These are phyloP conservation scores for Pseudopithomyces maydicus DNA, from an alignment of 2,329 filamentous ascomycete species.

Conservation along the genomic window DNA sequence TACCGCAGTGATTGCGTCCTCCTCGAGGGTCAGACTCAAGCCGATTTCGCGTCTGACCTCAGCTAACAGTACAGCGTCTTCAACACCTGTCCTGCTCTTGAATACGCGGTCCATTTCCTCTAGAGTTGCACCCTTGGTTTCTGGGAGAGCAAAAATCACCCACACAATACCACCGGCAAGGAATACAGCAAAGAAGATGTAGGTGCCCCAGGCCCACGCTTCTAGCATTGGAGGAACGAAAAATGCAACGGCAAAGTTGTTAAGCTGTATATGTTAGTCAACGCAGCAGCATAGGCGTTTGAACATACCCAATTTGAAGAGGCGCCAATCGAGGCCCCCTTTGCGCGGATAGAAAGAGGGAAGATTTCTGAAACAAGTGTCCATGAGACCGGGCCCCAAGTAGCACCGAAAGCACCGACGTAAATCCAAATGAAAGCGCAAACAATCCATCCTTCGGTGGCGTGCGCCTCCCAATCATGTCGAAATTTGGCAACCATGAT, in stretches of 20 bases:
- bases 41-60: slow-evolving; percentile 32
- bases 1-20: slow-evolving; percentile 26
- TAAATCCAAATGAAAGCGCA: slow-evolving; percentile 40
- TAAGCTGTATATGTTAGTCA: slow-evolving; percentile 19
- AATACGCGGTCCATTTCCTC: slow-evolving; percentile 40
- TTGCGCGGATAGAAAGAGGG: slow-evolving; percentile 43
- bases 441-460: slow-evolving; percentile 32
- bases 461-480: slow-evolving; percentile 28
- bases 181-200: slow-evolving; percentile 46
- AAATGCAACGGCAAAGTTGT: slow-evolving; percentile 47
- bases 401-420: slow-evolving; percentile 33
- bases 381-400: slow-evolving; percentile 37
- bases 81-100: slow-evolving; percentile 27
- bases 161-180: slow-evolving; percentile 28
- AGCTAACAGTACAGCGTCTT: slow-evolving; percentile 33
- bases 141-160: slow-evolving; percentile 32
- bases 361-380: slow-evolving; percentile 41
- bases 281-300: background rate
- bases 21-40: slow-evolving; percentile 26
- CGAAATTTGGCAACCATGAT: slow-evolving; percentile 35
- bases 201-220: slow-evolving; percentile 42
- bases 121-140: slow-evolving; percentile 34
- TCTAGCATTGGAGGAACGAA: slow-evolving; percentile 42
- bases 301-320: slow-evolving; percentile 43
- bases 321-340: slow-evolving; percentile 42